Conservation (phyloP, 164 flowering plant genomes). For the Buxus sempervirens region DNA sequence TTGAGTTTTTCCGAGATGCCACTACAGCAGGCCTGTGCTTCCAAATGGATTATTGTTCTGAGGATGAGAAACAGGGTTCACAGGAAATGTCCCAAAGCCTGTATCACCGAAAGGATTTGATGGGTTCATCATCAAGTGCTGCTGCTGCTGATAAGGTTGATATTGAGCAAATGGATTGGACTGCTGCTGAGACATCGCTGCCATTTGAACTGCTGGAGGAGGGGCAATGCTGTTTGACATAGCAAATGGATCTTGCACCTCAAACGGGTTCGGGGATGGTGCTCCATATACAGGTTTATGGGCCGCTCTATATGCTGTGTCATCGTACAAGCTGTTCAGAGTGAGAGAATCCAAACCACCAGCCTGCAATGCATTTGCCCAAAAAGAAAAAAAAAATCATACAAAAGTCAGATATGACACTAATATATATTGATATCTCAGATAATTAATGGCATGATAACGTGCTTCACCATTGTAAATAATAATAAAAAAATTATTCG, state of each 20-base stretch:
- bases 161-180: constrained; percentile 66
- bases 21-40: constrained; percentile 58
- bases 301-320: constrained; percentile 77
- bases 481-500: too few relatives aligned
- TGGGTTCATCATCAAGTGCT: constrained; percentile 36
- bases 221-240: constrained; percentile 52
- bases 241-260: constrained; percentile 83
- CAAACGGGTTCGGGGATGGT: constrained; percentile 88
- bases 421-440: too few relatives aligned
- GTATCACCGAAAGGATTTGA: constrained; percentile 86
- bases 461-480: too few relatives aligned
- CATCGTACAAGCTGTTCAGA: constrained; percentile 81
- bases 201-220: constrained; percentile 73
- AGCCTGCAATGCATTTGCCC: constrained; percentile 47
- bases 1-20: not conserved
- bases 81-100: constrained; percentile 66
- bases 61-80: constrained; percentile 38
- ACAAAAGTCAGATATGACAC: too few relatives aligned
- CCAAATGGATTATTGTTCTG: constrained; percentile 81
- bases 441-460: too few relatives aligned
- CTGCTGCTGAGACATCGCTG: constrained; percentile 61
- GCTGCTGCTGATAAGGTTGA: constrained; percentile 50
- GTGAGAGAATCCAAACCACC: constrained; percentile 93
- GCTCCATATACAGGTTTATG: constrained; percentile 80
- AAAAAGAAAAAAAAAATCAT: not conserved